Evolutionary conservation across 2,329 filamentous ascomycete species (phyloP), one percentile per base, ranked within the genome.

Genomic region (Nannizzia gypsea): DNA sequence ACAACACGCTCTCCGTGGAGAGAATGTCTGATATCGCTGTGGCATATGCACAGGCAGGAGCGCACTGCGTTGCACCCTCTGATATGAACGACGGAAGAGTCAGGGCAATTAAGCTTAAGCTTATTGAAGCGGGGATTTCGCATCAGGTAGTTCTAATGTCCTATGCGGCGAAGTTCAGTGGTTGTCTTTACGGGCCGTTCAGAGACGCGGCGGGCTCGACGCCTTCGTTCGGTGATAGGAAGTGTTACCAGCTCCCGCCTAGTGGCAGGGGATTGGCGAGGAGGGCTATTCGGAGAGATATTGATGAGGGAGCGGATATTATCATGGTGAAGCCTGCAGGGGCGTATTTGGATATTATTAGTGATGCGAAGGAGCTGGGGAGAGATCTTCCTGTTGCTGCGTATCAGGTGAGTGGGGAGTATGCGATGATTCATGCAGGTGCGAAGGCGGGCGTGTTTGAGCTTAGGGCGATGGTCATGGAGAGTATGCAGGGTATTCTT

Each of bases 51-150:
- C 82, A 87, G 69, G 93, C 93, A 15, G 93, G 93, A 60, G 93
- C 92, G 0, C 93, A 99, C 75, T 97, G 92, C 72, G 90, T 99
- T 28, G 93, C 93, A 0, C 93, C 93, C 1, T 96, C 90, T 1
- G 93, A 99, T 73, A 99, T 99, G 93, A 99, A 97, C 72, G 93
- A 99, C 72, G 93, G 93, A 28, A 88, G 93, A 65, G 95, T 99
- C 69, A 89, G 92, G 61, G 92, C 91, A 63, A 99, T 99, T 74
- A 99, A 99, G 80, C 82, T 96, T 59, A 97, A 96, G 79, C 80
- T 99, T 63, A 97, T 97, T 61, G 92, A 97, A 74, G 86, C 90
- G 61, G 92, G 92, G 59, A 88, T 97, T 67, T 87, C 91, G 5
- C 93, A 99, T 77, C 86, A 87, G 71, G 87, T 92, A 11, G 82